Evolutionary conservation across 371 early-diverging fungal genomes (phyloP).

Genomic region (Mortierella sp.): DNA sequence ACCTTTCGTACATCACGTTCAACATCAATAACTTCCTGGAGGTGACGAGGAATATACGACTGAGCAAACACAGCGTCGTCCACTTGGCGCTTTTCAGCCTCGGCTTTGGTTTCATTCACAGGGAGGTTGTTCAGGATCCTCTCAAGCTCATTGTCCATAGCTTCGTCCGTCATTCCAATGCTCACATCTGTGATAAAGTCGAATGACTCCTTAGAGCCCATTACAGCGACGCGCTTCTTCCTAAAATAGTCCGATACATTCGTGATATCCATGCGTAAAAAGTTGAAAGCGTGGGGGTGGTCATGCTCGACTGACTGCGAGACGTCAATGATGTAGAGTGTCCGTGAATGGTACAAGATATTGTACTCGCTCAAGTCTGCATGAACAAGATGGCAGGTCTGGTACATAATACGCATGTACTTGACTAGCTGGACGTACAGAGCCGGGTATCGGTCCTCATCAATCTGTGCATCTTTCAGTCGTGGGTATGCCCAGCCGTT

Average conservation of each 20-base stretch:
- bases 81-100: slow-evolving; percentile 58
- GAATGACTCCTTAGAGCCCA: slow-evolving; percentile 89
- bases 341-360: slow-evolving; percentile 89
- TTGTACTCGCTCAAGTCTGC: slow-evolving; percentile 99
- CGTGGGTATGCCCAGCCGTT: slow-evolving; percentile 96
- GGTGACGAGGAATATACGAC: slow-evolving; percentile 91
- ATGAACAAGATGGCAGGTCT: slow-evolving; percentile 96
- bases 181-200: slow-evolving; percentile 84
- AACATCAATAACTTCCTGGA: slow-evolving; percentile 91
- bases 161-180: slow-evolving; percentile 69
- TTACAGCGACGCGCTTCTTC: slow-evolving; percentile 80
- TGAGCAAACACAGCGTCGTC: slow-evolving; percentile 94
- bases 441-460: slow-evolving; percentile 73
- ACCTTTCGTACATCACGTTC: slow-evolving; percentile 86
- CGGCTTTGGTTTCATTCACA: slow-evolving; percentile 53
- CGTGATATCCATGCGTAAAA: slow-evolving; percentile 95
- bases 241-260: slow-evolving; percentile 98
- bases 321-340: slow-evolving; percentile 97
- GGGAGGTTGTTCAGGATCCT: slow-evolving; percentile 55
- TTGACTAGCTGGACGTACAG: slow-evolving; percentile 91
- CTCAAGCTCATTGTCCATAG: slow-evolving; percentile 75
- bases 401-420: slow-evolving; percentile 95
- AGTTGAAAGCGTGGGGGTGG: slow-evolving; percentile 98
- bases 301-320: slow-evolving; percentile 99
- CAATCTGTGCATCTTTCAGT: slow-evolving; percentile 93